Percentiles rank a stretch among this genome's conserved stretches.
These are phyloP conservation scores for Albifimbria verrucaria DNA, from an alignment of 2,329 filamentous ascomycete species.

Conservation along the genomic window DNA sequence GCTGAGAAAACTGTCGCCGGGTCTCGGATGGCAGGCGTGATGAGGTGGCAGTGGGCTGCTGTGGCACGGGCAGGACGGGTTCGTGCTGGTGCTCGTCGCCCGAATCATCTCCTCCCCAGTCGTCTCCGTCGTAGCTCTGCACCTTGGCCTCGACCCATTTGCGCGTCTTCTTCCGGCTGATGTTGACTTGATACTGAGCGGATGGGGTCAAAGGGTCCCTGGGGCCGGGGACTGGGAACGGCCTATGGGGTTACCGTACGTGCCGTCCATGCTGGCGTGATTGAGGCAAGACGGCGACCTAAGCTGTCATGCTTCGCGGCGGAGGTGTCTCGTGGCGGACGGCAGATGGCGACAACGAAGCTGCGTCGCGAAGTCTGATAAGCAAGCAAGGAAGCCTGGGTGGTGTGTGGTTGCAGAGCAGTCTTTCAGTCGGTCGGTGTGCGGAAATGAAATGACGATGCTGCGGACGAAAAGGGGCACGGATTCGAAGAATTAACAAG, in stretches of 20 bases:
- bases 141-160: slow-evolving; percentile 93
- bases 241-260: slow-evolving; percentile 23
- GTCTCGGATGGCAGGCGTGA: slow-evolving; percentile 25
- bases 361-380: background rate
- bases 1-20: slow-evolving; percentile 8
- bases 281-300: background rate
- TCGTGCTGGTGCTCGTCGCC: slow-evolving; percentile 47
- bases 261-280: slow-evolving; percentile 23
- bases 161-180: slow-evolving; percentile 84
- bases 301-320: background rate
- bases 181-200: slow-evolving; percentile 70
- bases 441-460: background rate
- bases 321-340: background rate
- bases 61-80: slow-evolving; percentile 27
- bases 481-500: too few species aligned
- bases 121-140: slow-evolving; percentile 85
- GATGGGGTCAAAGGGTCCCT: slow-evolving; percentile 28
- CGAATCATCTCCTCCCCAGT: slow-evolving; percentile 76
- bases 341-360: background rate
- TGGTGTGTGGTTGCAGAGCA: background rate
- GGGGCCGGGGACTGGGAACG: slow-evolving; percentile 20
- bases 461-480: background rate
- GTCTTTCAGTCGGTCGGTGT: background rate
- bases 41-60: slow-evolving; percentile 23
- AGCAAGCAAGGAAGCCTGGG: too few species aligned